These are phyloP conservation scores for Chlamydomonas incerta DNA, from an alignment of 139 green algal species.

Conservation along the genomic window DNA sequence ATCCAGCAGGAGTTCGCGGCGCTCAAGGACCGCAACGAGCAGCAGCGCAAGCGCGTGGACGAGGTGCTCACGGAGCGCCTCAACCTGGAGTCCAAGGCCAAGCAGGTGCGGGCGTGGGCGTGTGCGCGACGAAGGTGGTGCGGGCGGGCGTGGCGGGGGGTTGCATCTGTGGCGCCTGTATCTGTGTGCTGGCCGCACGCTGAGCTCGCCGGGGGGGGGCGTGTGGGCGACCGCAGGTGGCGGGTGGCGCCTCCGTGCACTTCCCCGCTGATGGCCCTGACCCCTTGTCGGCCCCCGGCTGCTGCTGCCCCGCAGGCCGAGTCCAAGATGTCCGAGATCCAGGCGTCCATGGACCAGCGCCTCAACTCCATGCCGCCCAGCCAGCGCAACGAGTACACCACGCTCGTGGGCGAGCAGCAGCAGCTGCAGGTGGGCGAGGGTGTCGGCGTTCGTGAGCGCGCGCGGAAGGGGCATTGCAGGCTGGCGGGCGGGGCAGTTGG, in stretches of 20 bases:
- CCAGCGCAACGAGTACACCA: conserved; percentile 66
- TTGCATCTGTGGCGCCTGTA: not conserved
- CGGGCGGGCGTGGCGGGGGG: no score
- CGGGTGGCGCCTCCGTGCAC: no score
- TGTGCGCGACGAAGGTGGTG: not conserved
- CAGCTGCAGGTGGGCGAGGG: conserved; percentile 26
- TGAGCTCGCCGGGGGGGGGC: no score
- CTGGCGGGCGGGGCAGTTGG: no score
- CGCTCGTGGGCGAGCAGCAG: conserved; percentile 51
- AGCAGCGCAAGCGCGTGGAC: conserved; percentile 66
- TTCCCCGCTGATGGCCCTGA: no score
- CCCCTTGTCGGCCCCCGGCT: not conserved
- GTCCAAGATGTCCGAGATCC: conserved; percentile 46
- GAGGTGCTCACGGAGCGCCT: conserved; percentile 73
- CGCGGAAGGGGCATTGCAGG: not conserved
- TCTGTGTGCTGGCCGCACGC: no score
- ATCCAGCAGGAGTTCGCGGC: conserved; percentile 58
- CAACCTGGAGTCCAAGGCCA: conserved; percentile 69
- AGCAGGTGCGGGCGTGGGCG: conserved; percentile 38
- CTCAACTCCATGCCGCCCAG: conserved; percentile 62
- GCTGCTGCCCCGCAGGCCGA: conserved; percentile 14
- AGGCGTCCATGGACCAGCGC: conserved; percentile 62
- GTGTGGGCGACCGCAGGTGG: no score
- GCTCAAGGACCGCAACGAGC: conserved; percentile 72
- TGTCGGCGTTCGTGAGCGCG: no score